Percentiles rank a stretch among this genome's conserved stretches.
These are phyloP conservation scores for Aspergillus persii DNA, from an alignment of 2,329 filamentous ascomycete genomes.

Conservation along the genomic window DNA sequence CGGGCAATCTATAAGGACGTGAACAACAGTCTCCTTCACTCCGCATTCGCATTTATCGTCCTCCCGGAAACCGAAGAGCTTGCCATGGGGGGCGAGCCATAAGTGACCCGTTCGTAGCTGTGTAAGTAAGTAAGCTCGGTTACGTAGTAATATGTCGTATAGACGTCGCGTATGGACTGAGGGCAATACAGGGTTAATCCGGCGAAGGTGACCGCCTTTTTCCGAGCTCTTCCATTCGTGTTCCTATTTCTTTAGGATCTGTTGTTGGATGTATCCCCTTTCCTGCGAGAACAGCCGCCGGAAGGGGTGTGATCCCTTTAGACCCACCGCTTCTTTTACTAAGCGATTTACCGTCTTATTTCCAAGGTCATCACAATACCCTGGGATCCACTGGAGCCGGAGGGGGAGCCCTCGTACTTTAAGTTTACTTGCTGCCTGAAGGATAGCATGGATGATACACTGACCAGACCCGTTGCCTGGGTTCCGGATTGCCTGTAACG, in stretches of 20 bases:
- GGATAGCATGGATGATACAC: slow-evolving; percentile 17
- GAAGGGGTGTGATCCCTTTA: slow-evolving; percentile 6
- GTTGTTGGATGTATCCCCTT: slow-evolving; percentile 6
- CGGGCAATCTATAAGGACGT: no score
- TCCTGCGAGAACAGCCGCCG: slow-evolving; percentile 8
- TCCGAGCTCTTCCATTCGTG: no score
- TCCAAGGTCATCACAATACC: slow-evolving; percentile 1
- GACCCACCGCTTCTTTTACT: not conserved
- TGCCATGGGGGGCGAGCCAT: no score
- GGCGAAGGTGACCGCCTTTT: no score
- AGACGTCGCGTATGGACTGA: no score
- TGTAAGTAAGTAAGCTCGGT: no score
- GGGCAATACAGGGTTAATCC: no score
- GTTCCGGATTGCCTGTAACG: slow-evolving; percentile 17
- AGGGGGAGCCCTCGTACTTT: slow-evolving; percentile 7
- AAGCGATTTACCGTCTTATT: not conserved
- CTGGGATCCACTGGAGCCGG: slow-evolving; percentile 11
- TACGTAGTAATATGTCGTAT: no score
- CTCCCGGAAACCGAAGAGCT: no score
- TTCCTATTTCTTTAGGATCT: slow-evolving; percentile 9
- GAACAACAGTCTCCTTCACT: no score
- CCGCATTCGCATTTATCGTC: no score
- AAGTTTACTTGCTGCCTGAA: slow-evolving; percentile 12
- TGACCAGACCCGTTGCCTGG: slow-evolving; percentile 17
- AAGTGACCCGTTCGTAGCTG: no score